Percentiles rank a stretch among this genome's conserved stretches.
These are phyloP conservation scores for Suillus hirtellus DNA, from an alignment of 768 basidiomycete species.

Conservation along the genomic window DNA sequence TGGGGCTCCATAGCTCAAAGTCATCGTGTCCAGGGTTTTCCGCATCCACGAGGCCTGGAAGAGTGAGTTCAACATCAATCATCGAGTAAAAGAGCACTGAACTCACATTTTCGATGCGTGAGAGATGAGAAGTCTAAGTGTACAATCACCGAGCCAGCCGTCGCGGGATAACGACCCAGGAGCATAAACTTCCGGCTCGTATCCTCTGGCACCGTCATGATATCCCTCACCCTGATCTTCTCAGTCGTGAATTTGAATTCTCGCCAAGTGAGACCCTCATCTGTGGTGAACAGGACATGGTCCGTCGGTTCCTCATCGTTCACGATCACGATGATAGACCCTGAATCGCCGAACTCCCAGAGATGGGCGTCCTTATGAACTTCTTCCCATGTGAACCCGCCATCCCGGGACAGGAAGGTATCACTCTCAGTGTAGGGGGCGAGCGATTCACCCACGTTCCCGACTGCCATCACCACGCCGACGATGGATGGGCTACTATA, in stretches of 20 bases:
- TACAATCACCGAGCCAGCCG: slow-evolving; percentile 51
- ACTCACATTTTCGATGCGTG: slow-evolving; percentile 74
- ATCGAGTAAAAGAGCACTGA: neutral
- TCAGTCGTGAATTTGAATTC: slow-evolving; percentile 81
- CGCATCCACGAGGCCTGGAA: slow-evolving; percentile 62
- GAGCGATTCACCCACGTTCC: slow-evolving; percentile 88
- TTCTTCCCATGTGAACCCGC: slow-evolving; percentile 97
- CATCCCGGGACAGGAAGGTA: slow-evolving; percentile 95
- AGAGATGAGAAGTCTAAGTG: slow-evolving; percentile 89
- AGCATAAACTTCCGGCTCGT: slow-evolving; percentile 91
- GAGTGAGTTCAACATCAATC: slow-evolving; percentile 10
- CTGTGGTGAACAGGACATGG: slow-evolving; percentile 83
- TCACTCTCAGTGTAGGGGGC: slow-evolving; percentile 84
- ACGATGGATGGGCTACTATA: slow-evolving; percentile 91
- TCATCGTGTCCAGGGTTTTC: slow-evolving; percentile 84
- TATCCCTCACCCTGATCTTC: slow-evolving; percentile 68
- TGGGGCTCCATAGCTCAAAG: slow-evolving; percentile 97
- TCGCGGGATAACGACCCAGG: slow-evolving; percentile 59
- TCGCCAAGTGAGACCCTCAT: slow-evolving; percentile 87
- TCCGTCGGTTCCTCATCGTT: slow-evolving; percentile 96
- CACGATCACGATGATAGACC: slow-evolving; percentile 88
- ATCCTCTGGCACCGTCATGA: slow-evolving; percentile 88
- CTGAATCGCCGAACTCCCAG: slow-evolving; percentile 98
- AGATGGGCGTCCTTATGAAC: slow-evolving; percentile 97
- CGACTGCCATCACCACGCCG: slow-evolving; percentile 94